Evolutionary conservation across 2,329 filamentous ascomycete genomes (phyloP).

Genomic region (Eutypella sp.): DNA sequence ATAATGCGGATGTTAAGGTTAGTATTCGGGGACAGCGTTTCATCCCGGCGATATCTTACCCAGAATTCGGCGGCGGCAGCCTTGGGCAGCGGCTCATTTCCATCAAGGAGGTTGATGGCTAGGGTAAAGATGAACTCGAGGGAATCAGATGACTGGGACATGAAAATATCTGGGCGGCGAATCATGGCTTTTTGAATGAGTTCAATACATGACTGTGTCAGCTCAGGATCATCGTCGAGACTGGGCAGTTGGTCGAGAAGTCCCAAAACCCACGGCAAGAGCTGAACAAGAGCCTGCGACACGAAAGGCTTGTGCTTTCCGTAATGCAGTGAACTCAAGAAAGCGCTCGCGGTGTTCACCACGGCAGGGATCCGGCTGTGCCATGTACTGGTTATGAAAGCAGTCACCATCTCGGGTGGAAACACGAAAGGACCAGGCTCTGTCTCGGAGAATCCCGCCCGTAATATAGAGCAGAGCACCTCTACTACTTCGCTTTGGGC

Average conservation of each 20-base stretch:
- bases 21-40: not conserved
- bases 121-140: constrained; percentile 68
- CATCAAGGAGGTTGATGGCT: constrained; percentile 63
- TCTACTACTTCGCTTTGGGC: constrained; percentile 65
- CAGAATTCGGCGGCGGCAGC: constrained; percentile 70
- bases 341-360: constrained; percentile 66
- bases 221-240: constrained; percentile 64
- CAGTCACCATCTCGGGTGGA: constrained; percentile 57
- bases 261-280: constrained; percentile 58
- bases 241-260: constrained; percentile 58
- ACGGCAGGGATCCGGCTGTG: constrained; percentile 64
- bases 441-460: constrained; percentile 69
- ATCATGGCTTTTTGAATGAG: constrained; percentile 61
- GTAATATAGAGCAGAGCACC: constrained; percentile 64
- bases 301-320: constrained; percentile 37
- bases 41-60: constrained; percentile 39
- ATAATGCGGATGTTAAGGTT: no score
- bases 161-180: constrained; percentile 56
- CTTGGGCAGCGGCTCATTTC: constrained; percentile 71
- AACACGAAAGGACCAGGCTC: constrained; percentile 75
- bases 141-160: constrained; percentile 51
- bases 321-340: constrained; percentile 56
- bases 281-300: constrained; percentile 41
- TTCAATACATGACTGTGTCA: constrained; percentile 70
- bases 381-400: constrained; percentile 56